A percentile compares a stretch with the other conserved stretches of the same genome.
Conservation (phyloP, 2,329 filamentous ascomycete genomes). For the Penicillium sumatraense region DNA sequence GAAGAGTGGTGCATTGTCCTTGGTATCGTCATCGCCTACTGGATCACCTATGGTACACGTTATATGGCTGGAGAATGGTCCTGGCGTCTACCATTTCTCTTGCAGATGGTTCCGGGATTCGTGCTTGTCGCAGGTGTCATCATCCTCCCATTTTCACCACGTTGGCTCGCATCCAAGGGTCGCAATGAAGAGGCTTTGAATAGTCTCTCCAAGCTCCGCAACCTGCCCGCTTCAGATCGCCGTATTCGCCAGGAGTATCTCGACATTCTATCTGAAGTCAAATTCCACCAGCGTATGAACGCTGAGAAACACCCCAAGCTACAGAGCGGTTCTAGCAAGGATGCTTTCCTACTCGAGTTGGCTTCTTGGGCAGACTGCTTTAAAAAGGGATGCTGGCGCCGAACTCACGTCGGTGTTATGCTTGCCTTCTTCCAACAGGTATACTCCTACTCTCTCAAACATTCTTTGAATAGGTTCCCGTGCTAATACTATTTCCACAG, state of each 20-base stretch:
- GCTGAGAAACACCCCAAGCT: conserved; percentile 45
- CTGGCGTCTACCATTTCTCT: conserved; percentile 53
- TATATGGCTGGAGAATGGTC: conserved; percentile 53
- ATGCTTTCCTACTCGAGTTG: conserved; percentile 53
- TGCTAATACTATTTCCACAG: conserved; percentile 22
- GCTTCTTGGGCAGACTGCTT: conserved; percentile 57
- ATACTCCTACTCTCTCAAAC: conserved; percentile 7
- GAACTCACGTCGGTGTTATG: conserved; percentile 56
- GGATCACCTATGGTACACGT: conserved; percentile 49
- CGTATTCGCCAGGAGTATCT: conserved; percentile 57
- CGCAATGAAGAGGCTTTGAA: conserved; percentile 55
- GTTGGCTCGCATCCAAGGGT: conserved; percentile 56
- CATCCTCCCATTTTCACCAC: conserved; percentile 60
- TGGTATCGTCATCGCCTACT: conserved; percentile 49
- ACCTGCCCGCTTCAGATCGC: conserved; percentile 53
- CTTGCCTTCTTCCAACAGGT: conserved; percentile 64
- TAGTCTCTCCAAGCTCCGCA: conserved; percentile 55
- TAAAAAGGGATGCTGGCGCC: conserved; percentile 53
- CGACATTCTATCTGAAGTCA: conserved; percentile 58
- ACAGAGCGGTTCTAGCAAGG: conserved; percentile 36
- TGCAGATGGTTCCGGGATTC: conserved; percentile 51
- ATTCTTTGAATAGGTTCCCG: not conserved
- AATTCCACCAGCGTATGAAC: conserved; percentile 54
- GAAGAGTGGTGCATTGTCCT: conserved; percentile 49
- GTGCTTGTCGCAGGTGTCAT: conserved; percentile 42